phyloP scores from a whole-genome alignment of 2,329 filamentous ascomycete genomes.

The Hyphodiscus sp. region DNA sequence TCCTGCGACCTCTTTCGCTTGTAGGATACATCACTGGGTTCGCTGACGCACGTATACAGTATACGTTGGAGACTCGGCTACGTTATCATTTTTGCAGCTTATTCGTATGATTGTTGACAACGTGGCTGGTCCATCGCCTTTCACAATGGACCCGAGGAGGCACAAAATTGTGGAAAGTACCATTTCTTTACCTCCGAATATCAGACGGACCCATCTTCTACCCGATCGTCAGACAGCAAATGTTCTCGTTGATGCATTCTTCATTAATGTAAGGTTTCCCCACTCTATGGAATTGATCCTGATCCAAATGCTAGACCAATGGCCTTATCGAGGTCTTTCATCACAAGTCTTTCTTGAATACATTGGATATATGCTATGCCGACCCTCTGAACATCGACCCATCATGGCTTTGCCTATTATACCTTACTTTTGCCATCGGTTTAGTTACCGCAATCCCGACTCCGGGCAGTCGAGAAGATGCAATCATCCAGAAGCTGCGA shows the following conservation, averaged over 20 bases:
- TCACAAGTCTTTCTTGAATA: constrained; percentile 40
- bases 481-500: constrained; percentile 44
- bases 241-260: constrained; percentile 52
- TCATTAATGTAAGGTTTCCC: constrained; percentile 45
- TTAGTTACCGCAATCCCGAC: constrained; percentile 49
- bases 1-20: no score
- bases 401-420: constrained; percentile 51
- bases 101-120: constrained; percentile 23
- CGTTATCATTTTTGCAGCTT: constrained; percentile 24
- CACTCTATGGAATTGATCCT: background rate
- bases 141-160: constrained; percentile 21
- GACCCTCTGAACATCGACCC: constrained; percentile 44
- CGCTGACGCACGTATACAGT: constrained; percentile 10
- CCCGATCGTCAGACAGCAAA: constrained; percentile 49
- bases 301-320: constrained; percentile 40
- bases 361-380: constrained; percentile 46
- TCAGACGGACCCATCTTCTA: constrained; percentile 44
- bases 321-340: constrained; percentile 57
- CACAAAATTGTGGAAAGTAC: constrained; percentile 22
- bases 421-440: constrained; percentile 57
- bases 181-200: constrained; percentile 36
- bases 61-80: constrained; percentile 26
- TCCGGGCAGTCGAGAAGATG: constrained; percentile 42
- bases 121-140: constrained; percentile 20
- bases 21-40: no score